Conservation (phyloP, 2,329 filamentous ascomycete genomes). For the Fusarium subglutinans region DNA sequence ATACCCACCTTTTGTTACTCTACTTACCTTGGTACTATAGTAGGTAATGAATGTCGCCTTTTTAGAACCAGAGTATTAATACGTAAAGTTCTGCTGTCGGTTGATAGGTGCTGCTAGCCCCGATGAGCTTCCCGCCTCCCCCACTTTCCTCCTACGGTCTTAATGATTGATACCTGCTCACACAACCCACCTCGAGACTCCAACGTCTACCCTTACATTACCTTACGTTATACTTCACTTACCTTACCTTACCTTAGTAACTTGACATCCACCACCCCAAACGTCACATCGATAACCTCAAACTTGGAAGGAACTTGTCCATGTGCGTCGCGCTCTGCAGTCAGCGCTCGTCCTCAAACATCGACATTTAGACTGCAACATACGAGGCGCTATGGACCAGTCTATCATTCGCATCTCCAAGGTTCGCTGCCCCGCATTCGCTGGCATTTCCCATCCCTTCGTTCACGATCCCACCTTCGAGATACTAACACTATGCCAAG, state of each 20-base stretch:
- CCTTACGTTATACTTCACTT: not conserved
- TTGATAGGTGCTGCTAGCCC: not conserved
- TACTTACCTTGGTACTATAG: not conserved
- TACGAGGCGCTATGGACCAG: slow-evolving; percentile 66
- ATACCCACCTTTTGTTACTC: not conserved
- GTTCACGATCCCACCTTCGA: slow-evolving; percentile 23
- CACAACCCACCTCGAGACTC: slow-evolving; percentile 25
- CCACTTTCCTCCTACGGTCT: slow-evolving; percentile 34
- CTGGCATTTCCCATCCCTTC: slow-evolving; percentile 21
- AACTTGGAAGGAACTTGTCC: slow-evolving; percentile 8
- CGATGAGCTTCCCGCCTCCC: slow-evolving; percentile 7
- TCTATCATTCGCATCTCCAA: slow-evolving; percentile 89
- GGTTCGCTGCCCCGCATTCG: slow-evolving; percentile 56
- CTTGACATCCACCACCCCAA: not conserved
- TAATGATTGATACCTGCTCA: slow-evolving; percentile 2
- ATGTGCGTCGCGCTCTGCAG: slow-evolving; percentile 25
- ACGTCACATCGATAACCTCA: not conserved
- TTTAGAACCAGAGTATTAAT: not conserved
- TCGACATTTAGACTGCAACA: slow-evolving; percentile 17
- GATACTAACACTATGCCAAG: slow-evolving; percentile 53
- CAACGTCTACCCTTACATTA: slow-evolving; percentile 5
- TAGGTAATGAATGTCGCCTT: not conserved
- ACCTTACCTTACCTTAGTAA: not conserved
- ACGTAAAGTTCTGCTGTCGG: not conserved
- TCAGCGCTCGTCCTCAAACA: not conserved